Conservation (phyloP, 2,329 filamentous ascomycete species). For the Monilinia fructicola region DNA sequence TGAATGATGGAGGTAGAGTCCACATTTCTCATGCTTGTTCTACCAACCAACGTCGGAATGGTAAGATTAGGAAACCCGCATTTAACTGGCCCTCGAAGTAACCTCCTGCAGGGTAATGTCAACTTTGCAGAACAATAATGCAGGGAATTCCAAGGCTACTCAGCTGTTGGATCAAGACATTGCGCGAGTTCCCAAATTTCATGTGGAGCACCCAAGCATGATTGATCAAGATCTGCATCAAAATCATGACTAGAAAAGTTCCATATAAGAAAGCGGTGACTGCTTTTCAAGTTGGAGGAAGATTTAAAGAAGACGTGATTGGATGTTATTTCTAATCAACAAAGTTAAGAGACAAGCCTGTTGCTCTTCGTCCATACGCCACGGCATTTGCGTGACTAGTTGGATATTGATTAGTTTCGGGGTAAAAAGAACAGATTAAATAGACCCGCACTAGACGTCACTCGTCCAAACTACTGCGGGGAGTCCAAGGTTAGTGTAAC, state of each 20-base stretch:
- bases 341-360: slow-evolving; percentile 1
- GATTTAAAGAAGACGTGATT: not conserved
- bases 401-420: not conserved
- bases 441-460: slow-evolving; percentile 21
- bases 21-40: slow-evolving; percentile 19
- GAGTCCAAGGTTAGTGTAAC: not conserved
- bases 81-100: slow-evolving; percentile 2
- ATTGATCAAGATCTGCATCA: slow-evolving; percentile 19
- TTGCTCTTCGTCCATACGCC: not conserved
- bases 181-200: not conserved
- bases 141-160: slow-evolving; percentile 8
- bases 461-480: slow-evolving; percentile 9
- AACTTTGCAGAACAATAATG: not conserved
- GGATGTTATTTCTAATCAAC: not conserved
- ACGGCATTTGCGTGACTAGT: slow-evolving; percentile 11
- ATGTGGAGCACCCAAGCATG: slow-evolving; percentile 1
- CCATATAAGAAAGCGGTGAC: slow-evolving; percentile 17
- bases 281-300: not conserved
- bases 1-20: not conserved
- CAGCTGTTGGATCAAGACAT: slow-evolving; percentile 10
- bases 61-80: slow-evolving; percentile 17
- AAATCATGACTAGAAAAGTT: slow-evolving; percentile 1
- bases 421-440: slow-evolving; percentile 7
- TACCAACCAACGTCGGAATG: slow-evolving; percentile 17
- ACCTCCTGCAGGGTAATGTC: slow-evolving; percentile 9